Base-by-base conservation (phyloP, 1,139 yeast genomes). In the Saccharomycopsis hybrid region DNA sequence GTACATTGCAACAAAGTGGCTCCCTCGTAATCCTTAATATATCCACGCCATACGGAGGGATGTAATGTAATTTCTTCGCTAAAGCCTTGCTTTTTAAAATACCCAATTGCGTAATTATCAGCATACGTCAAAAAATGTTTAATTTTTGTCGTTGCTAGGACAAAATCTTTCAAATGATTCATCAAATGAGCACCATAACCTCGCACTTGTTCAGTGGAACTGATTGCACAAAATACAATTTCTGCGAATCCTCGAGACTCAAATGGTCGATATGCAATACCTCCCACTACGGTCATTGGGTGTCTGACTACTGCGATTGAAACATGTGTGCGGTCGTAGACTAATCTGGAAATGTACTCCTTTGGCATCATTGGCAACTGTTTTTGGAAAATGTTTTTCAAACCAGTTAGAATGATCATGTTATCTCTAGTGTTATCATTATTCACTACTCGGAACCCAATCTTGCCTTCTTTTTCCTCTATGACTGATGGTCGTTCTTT, bases 291-390 rank as follows among this genome's bases (percentile, higher is more conserved):
- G 0, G 95, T 87, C 58, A 92, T 68, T 9, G 97, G 97, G 59
- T 86, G 87, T 55, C 96, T 74, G 24, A 92, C 92, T 49, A 94
- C 96, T 0, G 98, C 98, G 78, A 92, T 88, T 0, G 97, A 89
- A 43, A 94, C 71, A 69, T 92, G 99, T 39, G 94, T 84, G 58
- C 97, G 71, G 65, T 94, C 99, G 63, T 89, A 92, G 3, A 92
- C 98, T 58, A 92, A 74, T 57, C 98, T 72, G 2, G 97, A 89
- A 62, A 92, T 92, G 67, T 94, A 92, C 62, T 94, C 97, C 55
- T 94, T 78, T 35, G 99, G 99, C 99, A 92, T 92, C 65, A 92
- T 92, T 2, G 99, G 99, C 57, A 92, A 74, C 66, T 92, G 99
- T 61, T 90, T 90, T 65, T 92, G 98, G 65, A 94, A 92, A 60